Percentiles rank a stretch among this genome's conserved stretches.
Evolutionary conservation across 2,329 filamentous ascomycete species (phyloP).

Genomic region (Tricladium varicosporioides): DNA sequence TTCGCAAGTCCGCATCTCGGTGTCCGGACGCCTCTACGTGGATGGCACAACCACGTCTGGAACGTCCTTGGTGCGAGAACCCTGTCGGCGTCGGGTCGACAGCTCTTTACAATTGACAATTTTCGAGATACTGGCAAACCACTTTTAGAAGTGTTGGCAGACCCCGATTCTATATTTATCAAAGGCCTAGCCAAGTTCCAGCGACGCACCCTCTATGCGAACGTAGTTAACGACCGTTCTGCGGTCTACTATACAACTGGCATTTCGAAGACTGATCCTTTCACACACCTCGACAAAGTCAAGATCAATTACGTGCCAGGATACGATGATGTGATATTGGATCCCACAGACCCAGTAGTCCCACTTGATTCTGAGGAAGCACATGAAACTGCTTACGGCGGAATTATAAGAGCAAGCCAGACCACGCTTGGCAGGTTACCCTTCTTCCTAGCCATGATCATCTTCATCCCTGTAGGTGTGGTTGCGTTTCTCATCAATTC

Average conservation of each 20-base stretch:
- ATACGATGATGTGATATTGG: slow-evolving; percentile 73
- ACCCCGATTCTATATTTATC: slow-evolving; percentile 83
- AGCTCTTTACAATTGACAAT: slow-evolving; percentile 82
- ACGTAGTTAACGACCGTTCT: slow-evolving; percentile 81
- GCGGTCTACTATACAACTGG: slow-evolving; percentile 81
- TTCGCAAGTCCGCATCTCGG: slow-evolving; percentile 85
- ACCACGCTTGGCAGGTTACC: slow-evolving; percentile 49
- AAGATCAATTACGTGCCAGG: slow-evolving; percentile 72
- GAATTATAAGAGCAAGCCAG: slow-evolving; percentile 32
- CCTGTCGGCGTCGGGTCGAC: slow-evolving; percentile 78
- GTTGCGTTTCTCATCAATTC: slow-evolving; percentile 73
- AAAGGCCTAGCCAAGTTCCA: slow-evolving; percentile 73
- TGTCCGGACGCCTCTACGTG: slow-evolving; percentile 67
- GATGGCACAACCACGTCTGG: slow-evolving; percentile 66
- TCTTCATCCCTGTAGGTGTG: slow-evolving; percentile 74
- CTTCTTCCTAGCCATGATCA: slow-evolving; percentile 58
- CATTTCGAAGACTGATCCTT: slow-evolving; percentile 78
- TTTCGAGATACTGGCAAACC: slow-evolving; percentile 83
- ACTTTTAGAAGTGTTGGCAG: slow-evolving; percentile 76
- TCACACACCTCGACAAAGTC: slow-evolving; percentile 61
- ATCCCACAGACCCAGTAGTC: slow-evolving; percentile 60
- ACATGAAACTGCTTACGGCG: slow-evolving; percentile 23
- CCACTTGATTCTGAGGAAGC: slow-evolving; percentile 38
- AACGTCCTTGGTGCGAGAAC: slow-evolving; percentile 83
- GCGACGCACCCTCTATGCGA: slow-evolving; percentile 76